Conservation (phyloP, 768 basidiomycete species). For the Tulasnella sp. region DNA sequence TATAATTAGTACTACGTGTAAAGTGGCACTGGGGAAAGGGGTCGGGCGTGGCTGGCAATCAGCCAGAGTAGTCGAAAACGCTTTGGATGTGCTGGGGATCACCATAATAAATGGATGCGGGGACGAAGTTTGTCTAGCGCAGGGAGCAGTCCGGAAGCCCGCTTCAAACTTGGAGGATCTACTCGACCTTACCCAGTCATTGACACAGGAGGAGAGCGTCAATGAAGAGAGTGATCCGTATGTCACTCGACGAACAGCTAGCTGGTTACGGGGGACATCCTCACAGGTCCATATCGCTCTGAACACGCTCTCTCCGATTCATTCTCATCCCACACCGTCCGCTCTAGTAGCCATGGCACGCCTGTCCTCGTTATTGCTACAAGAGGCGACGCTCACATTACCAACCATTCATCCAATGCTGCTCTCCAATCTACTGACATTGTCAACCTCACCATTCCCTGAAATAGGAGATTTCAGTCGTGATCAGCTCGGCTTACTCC, state of each 20-base stretch:
- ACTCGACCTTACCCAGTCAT: slow-evolving; percentile 23
- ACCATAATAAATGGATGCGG: slow-evolving; percentile 47
- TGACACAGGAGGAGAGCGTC: slow-evolving; percentile 13
- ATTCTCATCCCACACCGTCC: slow-evolving; percentile 55
- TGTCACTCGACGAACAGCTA: slow-evolving; percentile 45
- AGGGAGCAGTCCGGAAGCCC: slow-evolving; percentile 44
- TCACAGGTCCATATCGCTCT: slow-evolving; percentile 76
- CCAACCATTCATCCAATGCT: slow-evolving; percentile 55
- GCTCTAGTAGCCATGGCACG: slow-evolving; percentile 46
- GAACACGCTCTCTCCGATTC: slow-evolving; percentile 55
- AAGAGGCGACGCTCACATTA: slow-evolving; percentile 45
- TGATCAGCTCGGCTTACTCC: slow-evolving; percentile 34
- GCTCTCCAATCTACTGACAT: slow-evolving; percentile 56
- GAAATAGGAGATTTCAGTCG: slow-evolving; percentile 41
- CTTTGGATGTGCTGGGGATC: slow-evolving; percentile 44
- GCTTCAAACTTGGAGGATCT: slow-evolving; percentile 51
- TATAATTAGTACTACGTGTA: slow-evolving; percentile 61
- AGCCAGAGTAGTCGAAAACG: slow-evolving; percentile 48
- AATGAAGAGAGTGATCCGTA: slow-evolving; percentile 28
- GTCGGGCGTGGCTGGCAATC: slow-evolving; percentile 44
- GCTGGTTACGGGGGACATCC: slow-evolving; percentile 72
- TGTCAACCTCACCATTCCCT: slow-evolving; percentile 47
- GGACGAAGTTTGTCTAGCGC: slow-evolving; percentile 50
- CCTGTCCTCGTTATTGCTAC: slow-evolving; percentile 45
- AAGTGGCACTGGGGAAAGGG: slow-evolving; percentile 45